Conservation (phyloP, 768 basidiomycete species). For the Hemileccinum rubropunctum region DNA sequence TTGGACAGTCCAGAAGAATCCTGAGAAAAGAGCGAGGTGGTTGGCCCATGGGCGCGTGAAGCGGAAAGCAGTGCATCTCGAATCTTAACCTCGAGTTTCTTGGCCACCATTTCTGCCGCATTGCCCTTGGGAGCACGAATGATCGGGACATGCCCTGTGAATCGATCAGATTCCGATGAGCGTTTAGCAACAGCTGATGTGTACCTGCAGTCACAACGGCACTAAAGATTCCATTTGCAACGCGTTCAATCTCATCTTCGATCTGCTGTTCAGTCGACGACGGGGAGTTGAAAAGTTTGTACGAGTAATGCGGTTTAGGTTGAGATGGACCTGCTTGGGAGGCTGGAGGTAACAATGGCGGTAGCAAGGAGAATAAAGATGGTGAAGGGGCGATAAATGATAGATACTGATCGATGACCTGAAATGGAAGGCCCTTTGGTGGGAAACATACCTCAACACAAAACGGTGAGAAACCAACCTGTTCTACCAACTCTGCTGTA, state of each 20-base stretch:
- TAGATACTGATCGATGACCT: conserved; percentile 96
- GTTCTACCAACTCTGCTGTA: conserved; percentile 76
- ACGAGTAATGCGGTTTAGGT: conserved; percentile 55
- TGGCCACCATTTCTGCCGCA: conserved; percentile 99
- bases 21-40: conserved; percentile 69
- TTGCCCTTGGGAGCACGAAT: conserved; percentile 94
- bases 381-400: conserved; percentile 94
- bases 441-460: background rate
- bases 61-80: conserved; percentile 77
- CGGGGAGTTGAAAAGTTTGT: conserved; percentile 88
- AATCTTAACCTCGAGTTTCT: conserved; percentile 90
- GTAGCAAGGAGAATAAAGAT: conserved; percentile 87
- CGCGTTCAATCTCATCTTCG: conserved; percentile 88
- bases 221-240: conserved; percentile 88
- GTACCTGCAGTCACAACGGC: conserved; percentile 84
- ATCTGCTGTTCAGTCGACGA: conserved; percentile 87
- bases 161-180: background rate
- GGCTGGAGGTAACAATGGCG: conserved; percentile 45
- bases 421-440: conserved; percentile 5
- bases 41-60: conserved; percentile 54
- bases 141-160: conserved; percentile 85
- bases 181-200: conserved; percentile 17
- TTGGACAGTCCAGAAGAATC: conserved; percentile 82
- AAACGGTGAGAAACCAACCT: conserved; percentile 45
- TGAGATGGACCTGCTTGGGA: conserved; percentile 35